A percentile compares a stretch with the other conserved stretches of the same genome.
These are phyloP conservation scores for Diaporthe nobilis DNA, from an alignment of 2,329 filamentous ascomycete genomes.

Conservation along the genomic window DNA sequence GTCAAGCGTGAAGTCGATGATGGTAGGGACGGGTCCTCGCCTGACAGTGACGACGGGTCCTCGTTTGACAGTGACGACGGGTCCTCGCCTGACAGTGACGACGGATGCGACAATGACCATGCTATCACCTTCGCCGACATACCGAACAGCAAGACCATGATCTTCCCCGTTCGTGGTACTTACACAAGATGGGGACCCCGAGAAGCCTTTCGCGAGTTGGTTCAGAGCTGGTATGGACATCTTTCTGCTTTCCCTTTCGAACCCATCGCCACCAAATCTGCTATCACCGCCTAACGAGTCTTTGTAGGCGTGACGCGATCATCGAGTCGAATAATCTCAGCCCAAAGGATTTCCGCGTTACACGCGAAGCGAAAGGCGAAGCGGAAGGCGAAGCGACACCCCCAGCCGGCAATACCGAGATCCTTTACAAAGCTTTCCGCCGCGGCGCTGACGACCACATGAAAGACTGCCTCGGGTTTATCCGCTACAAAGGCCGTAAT, in stretches of 20 bases:
- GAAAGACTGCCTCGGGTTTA: not conserved
- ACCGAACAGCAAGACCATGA: not conserved
- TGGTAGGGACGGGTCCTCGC: not conserved
- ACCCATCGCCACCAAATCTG: too few relatives aligned
- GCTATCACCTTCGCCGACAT: not conserved
- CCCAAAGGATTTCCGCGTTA: not conserved
- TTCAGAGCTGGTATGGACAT: not conserved
- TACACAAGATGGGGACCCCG: not conserved
- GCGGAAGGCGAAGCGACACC: too few relatives aligned
- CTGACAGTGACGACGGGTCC: not conserved
- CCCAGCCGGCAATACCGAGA: not conserved
- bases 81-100: not conserved
- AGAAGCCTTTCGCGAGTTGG: slow-evolving; percentile 15
- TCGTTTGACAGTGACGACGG: not conserved
- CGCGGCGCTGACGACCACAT: not conserved
- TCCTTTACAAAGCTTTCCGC: not conserved
- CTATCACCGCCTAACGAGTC: not conserved
- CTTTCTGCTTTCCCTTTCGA: not conserved
- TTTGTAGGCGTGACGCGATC: not conserved
- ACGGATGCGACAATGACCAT: not conserved
- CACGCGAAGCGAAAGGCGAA: not conserved
- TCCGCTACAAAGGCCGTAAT: not conserved
- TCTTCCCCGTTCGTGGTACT: not conserved
- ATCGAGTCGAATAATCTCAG: not conserved
- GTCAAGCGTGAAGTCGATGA: not conserved